Evolutionary conservation across 1,139 yeast species (phyloP), one percentile per base, ranked within the genome.

Genomic region (Geotrichum fermentans): DNA sequence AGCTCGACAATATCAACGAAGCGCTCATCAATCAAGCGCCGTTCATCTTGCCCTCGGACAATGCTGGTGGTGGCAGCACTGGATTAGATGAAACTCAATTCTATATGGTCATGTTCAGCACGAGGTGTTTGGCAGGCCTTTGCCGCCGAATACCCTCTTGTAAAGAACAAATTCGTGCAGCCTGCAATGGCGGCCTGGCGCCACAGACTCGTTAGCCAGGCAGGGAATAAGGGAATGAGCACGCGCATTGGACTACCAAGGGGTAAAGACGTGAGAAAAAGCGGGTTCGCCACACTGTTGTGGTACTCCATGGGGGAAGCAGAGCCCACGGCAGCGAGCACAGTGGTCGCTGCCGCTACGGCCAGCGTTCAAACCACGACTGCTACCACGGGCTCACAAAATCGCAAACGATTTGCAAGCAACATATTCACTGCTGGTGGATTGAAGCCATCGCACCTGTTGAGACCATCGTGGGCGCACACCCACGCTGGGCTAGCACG

Each of bases 241-340:
- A n/a, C n/a, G n/a, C n/a, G n/a, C n/a, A n/a, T 29, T 5, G 30
- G 37, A 1, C 29, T 46, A 18, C 49, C 49, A n/a, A 33, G n/a
- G 22, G 26, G 35, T 14, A 40, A 35, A n/a, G 43, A 43, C 32
- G 42, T 49, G 20, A 32, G 43, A 16, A 37, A 34, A 18, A 41
- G 49, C 37, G 49, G 49, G 21, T 35, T 49, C 37, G 52, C 52
- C 16, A 45, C 48, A 2, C 18, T 49, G 8, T 43, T 49, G 10
- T 16, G 40, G 6, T 49, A 41, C 40, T 41, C 44, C 26, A 24
- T 41, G 3, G 21, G 45, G 11, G 48, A 43, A 26, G 43, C 47
- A 6, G 48, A 45, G 22, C 29, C 43, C 3, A 14, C 34, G 14
- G 29, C 30, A 13, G 40, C 22, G 14, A 11, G 14, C 13, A 20